A percentile compares a stretch with the other conserved stretches of the same genome.
These are phyloP conservation scores for Boehmeria nivea DNA, from an alignment of 306 rosid species.

Conservation along the genomic window DNA sequence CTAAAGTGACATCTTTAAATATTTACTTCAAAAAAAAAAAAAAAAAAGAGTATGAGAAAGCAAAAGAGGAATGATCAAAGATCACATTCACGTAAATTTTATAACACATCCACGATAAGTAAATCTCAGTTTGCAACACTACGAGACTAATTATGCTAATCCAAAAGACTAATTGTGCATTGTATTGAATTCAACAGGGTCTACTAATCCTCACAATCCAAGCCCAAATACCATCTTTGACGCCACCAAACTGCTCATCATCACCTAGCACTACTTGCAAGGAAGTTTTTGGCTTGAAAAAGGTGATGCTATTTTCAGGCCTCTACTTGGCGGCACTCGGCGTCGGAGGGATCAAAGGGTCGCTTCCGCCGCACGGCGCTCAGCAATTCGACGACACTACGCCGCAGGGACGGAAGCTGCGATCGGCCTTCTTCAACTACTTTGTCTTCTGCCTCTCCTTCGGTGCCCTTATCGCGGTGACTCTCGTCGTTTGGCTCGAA, in stretches of 20 bases:
- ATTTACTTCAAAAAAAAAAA: no score
- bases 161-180: neutral
- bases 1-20: no score
- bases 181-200: conserved; percentile 43
- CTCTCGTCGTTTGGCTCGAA: conserved; percentile 81
- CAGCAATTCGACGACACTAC: conserved; percentile 69
- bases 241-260: conserved; percentile 51
- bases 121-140: no score
- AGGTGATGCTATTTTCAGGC: conserved; percentile 56
- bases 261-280: conserved; percentile 38
- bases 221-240: conserved; percentile 59
- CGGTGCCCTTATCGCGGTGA: conserved; percentile 73
- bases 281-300: conserved; percentile 39
- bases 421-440: conserved; percentile 72
- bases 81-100: no score
- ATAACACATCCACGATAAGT: no score
- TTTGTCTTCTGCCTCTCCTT: conserved; percentile 62
- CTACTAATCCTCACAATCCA: conserved; percentile 56
- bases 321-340: conserved; percentile 76
- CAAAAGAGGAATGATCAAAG: no score
- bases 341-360: conserved; percentile 88
- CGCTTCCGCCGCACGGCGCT: conserved; percentile 82
- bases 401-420: conserved; percentile 49
- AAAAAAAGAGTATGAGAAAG: no score
- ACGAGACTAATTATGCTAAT: no score